phyloP scores from a whole-genome alignment of 2,329 filamentous ascomycete genomes.

The Geoglossum cookeanum region DNA sequence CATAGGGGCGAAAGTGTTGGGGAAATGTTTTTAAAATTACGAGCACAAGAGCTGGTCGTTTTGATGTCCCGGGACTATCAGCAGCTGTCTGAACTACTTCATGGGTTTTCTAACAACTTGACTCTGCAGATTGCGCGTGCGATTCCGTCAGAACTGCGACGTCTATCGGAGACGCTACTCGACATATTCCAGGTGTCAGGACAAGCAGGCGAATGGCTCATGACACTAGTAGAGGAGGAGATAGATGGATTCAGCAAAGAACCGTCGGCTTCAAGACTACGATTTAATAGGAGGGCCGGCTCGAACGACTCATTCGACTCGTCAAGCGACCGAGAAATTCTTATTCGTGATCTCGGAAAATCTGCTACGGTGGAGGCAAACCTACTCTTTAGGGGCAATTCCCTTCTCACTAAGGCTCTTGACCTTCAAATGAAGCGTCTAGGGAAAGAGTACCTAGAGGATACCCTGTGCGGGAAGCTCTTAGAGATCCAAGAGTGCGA shows the following conservation, averaged over 20 bases:
- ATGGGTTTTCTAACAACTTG: constrained; percentile 65
- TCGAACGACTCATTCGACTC: constrained; percentile 48
- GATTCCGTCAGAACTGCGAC: constrained; percentile 56
- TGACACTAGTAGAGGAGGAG: constrained; percentile 84
- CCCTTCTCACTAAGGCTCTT: constrained; percentile 76
- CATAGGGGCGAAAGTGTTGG: constrained; percentile 58
- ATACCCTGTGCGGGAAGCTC: constrained; percentile 69
- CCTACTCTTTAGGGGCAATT: constrained; percentile 85
- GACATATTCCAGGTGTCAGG: constrained; percentile 94
- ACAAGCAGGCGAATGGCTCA: constrained; percentile 71
- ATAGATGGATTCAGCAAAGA: constrained; percentile 86
- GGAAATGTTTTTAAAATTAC: constrained; percentile 65
- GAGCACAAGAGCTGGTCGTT: constrained; percentile 77
- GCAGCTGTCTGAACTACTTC: constrained; percentile 61
- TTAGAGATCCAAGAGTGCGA: constrained; percentile 79
- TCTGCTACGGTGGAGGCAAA: constrained; percentile 77
- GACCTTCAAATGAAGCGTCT: constrained; percentile 92
- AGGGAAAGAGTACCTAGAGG: constrained; percentile 81
- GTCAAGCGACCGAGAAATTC: constrained; percentile 45
- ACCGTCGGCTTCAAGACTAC: constrained; percentile 34
- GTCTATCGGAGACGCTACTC: constrained; percentile 68
- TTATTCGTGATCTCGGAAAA: constrained; percentile 61
- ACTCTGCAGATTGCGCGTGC: constrained; percentile 69
- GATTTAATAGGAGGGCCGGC: constrained; percentile 51
- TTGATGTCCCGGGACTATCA: constrained; percentile 74